Evolutionary conservation across 495 filamentous ascomycete genomes (phyloP), one percentile per base, ranked within the genome.

Genomic region (Hyaloscypha hepaticicola): DNA sequence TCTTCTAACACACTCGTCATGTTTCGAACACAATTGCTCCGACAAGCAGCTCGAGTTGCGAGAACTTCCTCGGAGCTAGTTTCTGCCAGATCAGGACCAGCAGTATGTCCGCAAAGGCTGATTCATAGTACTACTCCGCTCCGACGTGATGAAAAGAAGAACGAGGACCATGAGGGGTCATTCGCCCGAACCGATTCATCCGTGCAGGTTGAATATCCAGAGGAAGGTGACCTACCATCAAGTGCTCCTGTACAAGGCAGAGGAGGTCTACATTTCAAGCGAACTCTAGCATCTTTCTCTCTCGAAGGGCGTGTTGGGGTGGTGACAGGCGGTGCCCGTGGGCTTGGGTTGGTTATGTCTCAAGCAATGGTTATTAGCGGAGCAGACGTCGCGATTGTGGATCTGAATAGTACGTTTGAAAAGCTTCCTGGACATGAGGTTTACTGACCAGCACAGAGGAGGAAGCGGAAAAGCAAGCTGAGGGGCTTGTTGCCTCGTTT

Each of bases 331-430:
- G 81, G 81, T 26, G 77, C 81, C 8, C 74, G 77, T 45, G 83
- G 83, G 24, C 80, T 85, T 70, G 83, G 83, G 11, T 72, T 97
- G 69, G 93, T 96, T 34, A 96, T 98, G 93, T 88, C 86, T 38
- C 92, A 96, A 74, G 93, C 87, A 5, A 83, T 96, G 67, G 88
- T 97, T 28, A 85, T 89, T 14, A 92, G 89, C 61, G 94, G 94
- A 31, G 91, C 91, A 8, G 89, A 96, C 74, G 81, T 96, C 66
- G 94, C 93, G 8, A 90, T 98, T 78, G 90, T 97, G 19, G 93
- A 98, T 77, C 74, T 97, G 75, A 96, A 97, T 75, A 88, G 92
- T 96, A 77, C 55, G 88, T 84, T 56, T 56, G 27, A 24, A 19
- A 31, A 48, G n/a, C 16, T 24, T 11, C 24, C 24, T 14, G 4